Evolutionary conservation across 345 rosid genomes (phyloP), one percentile per base, ranked within the genome.

Genomic region (Leavenworthia alabamica): DNA sequence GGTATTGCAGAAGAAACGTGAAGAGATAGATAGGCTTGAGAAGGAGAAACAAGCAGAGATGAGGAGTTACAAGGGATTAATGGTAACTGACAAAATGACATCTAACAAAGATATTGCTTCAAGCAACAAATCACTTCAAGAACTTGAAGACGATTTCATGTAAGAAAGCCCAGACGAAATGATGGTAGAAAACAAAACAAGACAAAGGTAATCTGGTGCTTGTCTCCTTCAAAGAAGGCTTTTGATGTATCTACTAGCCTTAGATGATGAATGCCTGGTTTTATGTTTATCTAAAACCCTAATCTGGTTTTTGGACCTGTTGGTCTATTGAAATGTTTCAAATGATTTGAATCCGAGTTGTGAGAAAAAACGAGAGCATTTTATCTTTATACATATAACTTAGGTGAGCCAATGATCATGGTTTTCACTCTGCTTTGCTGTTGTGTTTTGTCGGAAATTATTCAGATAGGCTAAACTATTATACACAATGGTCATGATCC

Each of bases 101-200:
- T 89, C 96, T 9, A 89, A 93, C 83, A 93, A 93, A 78, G 81
- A 93, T 59, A 80, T 89, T 58, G 97, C 96, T 49, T 76, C 86
- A 22, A 79, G 78, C 72, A 82, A 48, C 83, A 93, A 87, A 78
- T 85, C 96, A 15, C 43, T 93, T 73, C 96, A 89, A 83, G 99
- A 93, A 74, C 75, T 93, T 14, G 99, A 93, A 79, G 99, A 93
- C 4, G 99, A 89, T 75, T 93, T 93, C 46, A 93, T 93, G 99
- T 93, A 76, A 83, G n/a, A n/a, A 56, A 58, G 20, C 44, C 28
- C 32, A 42, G 63, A 62, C 40, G 70, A 47, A 36, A 70, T n/a
- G n/a, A n/a, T n/a, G 4, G 17, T 4, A 37, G 36, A 61, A 42
- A 29, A 31, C 20, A 70, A 54, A 39, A 46, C 67, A 52, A 60